A percentile compares a stretch with the other conserved stretches of the same genome.
Conservation (phyloP, 805 yeast genomes). For the Pichia nanzhaoensis region DNA sequence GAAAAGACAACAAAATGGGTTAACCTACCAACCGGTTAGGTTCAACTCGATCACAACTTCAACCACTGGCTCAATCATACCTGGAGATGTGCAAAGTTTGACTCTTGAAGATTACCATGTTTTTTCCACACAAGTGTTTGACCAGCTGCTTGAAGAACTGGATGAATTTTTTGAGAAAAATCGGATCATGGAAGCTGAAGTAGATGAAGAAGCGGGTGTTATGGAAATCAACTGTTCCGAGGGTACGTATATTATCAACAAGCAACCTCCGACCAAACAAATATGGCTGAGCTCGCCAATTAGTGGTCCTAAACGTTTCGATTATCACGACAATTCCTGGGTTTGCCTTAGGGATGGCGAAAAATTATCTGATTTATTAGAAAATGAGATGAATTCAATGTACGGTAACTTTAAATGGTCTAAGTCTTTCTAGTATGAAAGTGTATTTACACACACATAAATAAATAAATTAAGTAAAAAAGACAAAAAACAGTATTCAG, state of each 20-base stretch:
- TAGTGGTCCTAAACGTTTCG: conserved; percentile 87
- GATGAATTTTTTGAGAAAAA: conserved; percentile 57
- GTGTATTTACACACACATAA: no score
- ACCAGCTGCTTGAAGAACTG: conserved; percentile 54
- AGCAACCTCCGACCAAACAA: conserved; percentile 96
- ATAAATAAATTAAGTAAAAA: no score
- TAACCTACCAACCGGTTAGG: conserved; percentile 12
- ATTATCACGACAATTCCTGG: conserved; percentile 72
- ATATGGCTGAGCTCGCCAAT: conserved; percentile 93
- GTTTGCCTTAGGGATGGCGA: conserved; percentile 62
- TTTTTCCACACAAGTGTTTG: conserved; percentile 63
- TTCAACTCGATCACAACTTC: conserved; percentile 25
- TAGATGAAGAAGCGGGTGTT: conserved; percentile 77
- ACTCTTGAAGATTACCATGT: conserved; percentile 52
- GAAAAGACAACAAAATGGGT: neutral
- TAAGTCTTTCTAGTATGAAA: conserved; percentile 6
- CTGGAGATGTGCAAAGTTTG: conserved; percentile 43
- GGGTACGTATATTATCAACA: conserved; percentile 89
- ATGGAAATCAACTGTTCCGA: conserved; percentile 63
- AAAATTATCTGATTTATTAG: conserved; percentile 40
- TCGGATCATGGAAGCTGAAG: conserved; percentile 46
- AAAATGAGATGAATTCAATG: conserved; percentile 39
- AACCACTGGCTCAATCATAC: conserved; percentile 52
- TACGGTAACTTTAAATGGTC: conserved; percentile 22
- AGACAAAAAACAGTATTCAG: no score